Evolutionary conservation across 306 rosid species (phyloP).

Genomic region (Lablab purpureus): DNA sequence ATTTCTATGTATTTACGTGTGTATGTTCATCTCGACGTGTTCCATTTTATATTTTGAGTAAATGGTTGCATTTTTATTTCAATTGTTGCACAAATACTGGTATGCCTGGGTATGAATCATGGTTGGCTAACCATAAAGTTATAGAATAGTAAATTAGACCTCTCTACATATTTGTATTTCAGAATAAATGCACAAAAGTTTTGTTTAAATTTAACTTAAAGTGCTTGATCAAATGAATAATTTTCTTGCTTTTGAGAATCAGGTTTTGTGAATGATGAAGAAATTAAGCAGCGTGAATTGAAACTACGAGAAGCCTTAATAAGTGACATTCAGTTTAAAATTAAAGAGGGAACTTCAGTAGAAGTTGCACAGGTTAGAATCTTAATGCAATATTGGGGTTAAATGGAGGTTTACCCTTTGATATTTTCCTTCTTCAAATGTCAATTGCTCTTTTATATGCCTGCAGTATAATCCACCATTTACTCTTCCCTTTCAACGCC

Average conservation of each 20-base stretch:
- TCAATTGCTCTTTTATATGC: conserved; percentile 41
- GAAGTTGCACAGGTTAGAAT: conserved; percentile 86
- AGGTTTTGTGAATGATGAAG: conserved; percentile 85
- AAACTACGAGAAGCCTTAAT: conserved; percentile 69
- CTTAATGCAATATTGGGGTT: conserved; percentile 44
- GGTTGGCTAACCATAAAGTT: conserved; percentile 24
- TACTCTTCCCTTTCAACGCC: conserved; percentile 96
- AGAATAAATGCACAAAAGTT: conserved; percentile 14
- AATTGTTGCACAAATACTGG: neutral
- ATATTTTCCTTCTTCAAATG: conserved; percentile 25
- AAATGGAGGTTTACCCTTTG: conserved; percentile 1
- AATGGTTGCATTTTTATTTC: conserved; percentile 10
- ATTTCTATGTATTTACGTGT: conserved; percentile 1
- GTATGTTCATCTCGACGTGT: conserved; percentile 8
- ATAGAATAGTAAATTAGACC: conserved; percentile 14
- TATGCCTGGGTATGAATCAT: neutral
- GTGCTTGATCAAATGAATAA: conserved; percentile 19
- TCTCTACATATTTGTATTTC: conserved; percentile 15
- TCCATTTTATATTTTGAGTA: neutral
- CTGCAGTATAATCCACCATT: conserved; percentile 98
- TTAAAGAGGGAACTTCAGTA: conserved; percentile 67
- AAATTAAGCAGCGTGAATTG: conserved; percentile 67
- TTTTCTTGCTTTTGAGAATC: conserved; percentile 40
- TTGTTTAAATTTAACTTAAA: conserved; percentile 25
- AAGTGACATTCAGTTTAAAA: conserved; percentile 63